Conservation (phyloP, 2,329 filamentous ascomycete genomes). For the Aureobasidium lini region DNA sequence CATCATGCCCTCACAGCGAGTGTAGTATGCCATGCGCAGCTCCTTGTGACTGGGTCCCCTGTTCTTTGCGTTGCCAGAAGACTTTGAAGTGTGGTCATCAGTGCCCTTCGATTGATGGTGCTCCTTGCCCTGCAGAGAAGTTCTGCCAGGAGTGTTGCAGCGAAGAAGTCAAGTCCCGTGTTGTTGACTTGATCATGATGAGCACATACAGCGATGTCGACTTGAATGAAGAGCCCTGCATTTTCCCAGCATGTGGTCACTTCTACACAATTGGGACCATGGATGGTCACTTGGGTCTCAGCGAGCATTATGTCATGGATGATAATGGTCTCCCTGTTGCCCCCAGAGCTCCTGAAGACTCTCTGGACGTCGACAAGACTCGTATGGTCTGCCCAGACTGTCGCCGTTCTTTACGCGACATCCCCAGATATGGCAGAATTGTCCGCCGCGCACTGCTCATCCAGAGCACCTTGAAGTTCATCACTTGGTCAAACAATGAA, state of each 20-base stretch:
- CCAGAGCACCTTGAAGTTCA: slow-evolving; percentile 57
- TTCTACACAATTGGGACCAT: slow-evolving; percentile 53
- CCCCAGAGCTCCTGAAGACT: slow-evolving; percentile 32
- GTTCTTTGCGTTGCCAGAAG: slow-evolving; percentile 50
- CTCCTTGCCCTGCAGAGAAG: slow-evolving; percentile 45
- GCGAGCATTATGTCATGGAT: slow-evolving; percentile 41
- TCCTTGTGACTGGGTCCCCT: slow-evolving; percentile 61
- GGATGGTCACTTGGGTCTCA: slow-evolving; percentile 54
- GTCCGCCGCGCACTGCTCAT: slow-evolving; percentile 54
- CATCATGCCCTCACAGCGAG: slow-evolving; percentile 33
- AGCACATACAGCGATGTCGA: slow-evolving; percentile 51
- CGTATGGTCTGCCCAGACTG: slow-evolving; percentile 53
- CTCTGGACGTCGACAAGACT: slow-evolving; percentile 42
- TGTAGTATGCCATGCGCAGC: slow-evolving; percentile 47
- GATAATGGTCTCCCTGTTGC: slow-evolving; percentile 20
- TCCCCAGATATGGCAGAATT: slow-evolving; percentile 56
- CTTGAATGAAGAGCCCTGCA: slow-evolving; percentile 52
- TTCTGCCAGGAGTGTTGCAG: slow-evolving; percentile 53
- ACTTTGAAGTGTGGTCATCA: slow-evolving; percentile 52
- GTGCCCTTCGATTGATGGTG: slow-evolving; percentile 60
- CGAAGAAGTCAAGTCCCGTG: slow-evolving; percentile 35
- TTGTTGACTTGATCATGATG: slow-evolving; percentile 52
- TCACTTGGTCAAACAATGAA: slow-evolving; percentile 42
- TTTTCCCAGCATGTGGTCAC: slow-evolving; percentile 58
- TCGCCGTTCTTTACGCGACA: slow-evolving; percentile 49